Evolutionary conservation across 176 grass and related monocot species (phyloP), one percentile per base, ranked within the genome.

Genomic region (Alloteropsis semialata): DNA sequence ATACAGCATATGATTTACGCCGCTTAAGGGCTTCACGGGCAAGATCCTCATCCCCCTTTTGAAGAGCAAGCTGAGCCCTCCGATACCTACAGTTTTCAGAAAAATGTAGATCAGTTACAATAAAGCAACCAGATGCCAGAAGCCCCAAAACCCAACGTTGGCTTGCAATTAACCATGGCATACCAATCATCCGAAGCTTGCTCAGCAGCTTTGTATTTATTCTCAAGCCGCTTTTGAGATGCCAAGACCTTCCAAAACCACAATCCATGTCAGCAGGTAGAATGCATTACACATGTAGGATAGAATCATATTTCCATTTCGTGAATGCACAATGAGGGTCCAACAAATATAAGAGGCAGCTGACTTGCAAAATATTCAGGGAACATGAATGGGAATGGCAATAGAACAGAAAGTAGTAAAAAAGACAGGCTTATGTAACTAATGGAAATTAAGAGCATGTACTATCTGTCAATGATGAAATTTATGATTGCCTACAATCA

Each of bases 1-100:
- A 27, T 86, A 99, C 97, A 94, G 97, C 93, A 92, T 90, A 96
- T 84, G 97, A 99, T 94, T 99, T 99, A 65, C 93, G 89, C 24
- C 97, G 92, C 79, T 99, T 99, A 69, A 99, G 93, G 69, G 97
- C 97, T 81, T 99, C 97, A 81, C 93, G 93, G 71, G 97, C 93
- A 82, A 99, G 97, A 87, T 96, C 97, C 77, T 99, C 97, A 8
- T 99, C 97, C 16, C 93, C 93, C 89, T 96, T 99, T 46, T 90
- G 88, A 88, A 99, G 97, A 84, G 97, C 97, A 77, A 99, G 91
- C 62, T 99, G 97, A 76, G 97, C 97, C 67, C 91, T 92, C n/a
- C 58, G 80, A 67, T 97, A 94, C 95, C 95, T 97, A 80, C 37
- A 88, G 5, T 74, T 79, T 72, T 12, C 74, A 81, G 45, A 37